Base-by-base conservation (phyloP, 1,284 basidiomycete genomes). In the Malassezia nana region DNA sequence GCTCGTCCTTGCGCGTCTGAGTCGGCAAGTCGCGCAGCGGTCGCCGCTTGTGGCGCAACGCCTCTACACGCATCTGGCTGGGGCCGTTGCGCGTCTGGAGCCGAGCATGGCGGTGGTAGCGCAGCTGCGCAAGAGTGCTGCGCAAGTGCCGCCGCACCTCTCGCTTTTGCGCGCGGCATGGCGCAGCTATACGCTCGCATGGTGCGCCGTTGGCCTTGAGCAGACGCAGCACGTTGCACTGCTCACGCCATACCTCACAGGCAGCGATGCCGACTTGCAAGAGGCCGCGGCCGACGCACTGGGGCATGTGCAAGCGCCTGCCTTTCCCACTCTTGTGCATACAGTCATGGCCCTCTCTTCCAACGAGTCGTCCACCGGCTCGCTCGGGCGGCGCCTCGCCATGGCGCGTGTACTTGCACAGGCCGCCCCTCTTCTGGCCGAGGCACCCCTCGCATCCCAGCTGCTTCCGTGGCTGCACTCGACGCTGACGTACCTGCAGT, bases 401-500 rank as follows among this genome's bases (percentile, higher is more conserved):
- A 30, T 33, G 2, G 54, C 40, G 18, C 48, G 29, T 18, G 42
- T 56, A 6, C 31, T 56, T 8, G 40, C 22, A 12, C 41, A 29
- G 24, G 50, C 54, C 4, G 42, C 54, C 16, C 38, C 48, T 32
- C 43, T 29, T 25, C 20, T 51, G 24, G 38, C 32, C n/a, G 3
- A 3, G 6, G 24, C 49, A 12, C 22, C 38, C 38, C 20, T 42
- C 4, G 25, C 24, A 9, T 32, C 26, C 10, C 26, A 26, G 16
- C 60, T 52, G 47, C 57, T 5, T 82, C 78, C 57, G 86, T 89
- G 64, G 79, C 84, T 95, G 74, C 81, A 85, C 57, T 87, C 87
- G 65, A 78, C 94, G 45, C 85, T 87, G 2, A 86, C 86, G 5
- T 87, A 90, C 69, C 78, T 95, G 48, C 43, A 51, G 30, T 22